Conservation (phyloP, 495 filamentous ascomycete species). For the Pseudotulostoma volvatum region DNA sequence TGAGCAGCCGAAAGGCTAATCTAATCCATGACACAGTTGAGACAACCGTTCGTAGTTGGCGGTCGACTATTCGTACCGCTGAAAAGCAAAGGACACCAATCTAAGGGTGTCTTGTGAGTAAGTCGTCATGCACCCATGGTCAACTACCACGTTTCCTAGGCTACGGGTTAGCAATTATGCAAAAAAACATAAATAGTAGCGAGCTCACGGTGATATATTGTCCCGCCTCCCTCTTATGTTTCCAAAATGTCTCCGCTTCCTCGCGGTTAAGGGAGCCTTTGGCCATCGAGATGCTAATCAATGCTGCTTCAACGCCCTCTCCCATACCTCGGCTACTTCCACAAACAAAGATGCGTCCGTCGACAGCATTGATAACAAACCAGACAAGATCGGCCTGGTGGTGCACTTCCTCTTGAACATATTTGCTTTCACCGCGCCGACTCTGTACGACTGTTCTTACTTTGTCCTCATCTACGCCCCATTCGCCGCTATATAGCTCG, state of each 20-base stretch:
- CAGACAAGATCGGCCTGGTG: constrained; percentile 89
- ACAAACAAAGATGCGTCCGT: constrained; percentile 90
- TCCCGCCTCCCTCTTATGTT: constrained; percentile 63
- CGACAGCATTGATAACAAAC: constrained; percentile 85
- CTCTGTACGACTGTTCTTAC: constrained; percentile 90
- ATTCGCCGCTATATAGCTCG: constrained; percentile 90
- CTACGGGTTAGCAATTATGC: constrained; percentile 3
- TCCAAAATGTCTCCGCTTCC: constrained; percentile 65
- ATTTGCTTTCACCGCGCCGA: constrained; percentile 56
- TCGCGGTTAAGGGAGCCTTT: constrained; percentile 60
- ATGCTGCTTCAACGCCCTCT: constrained; percentile 75
- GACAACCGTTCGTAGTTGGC: too few relatives aligned
- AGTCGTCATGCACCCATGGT: too few relatives aligned
- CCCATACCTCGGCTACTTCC: constrained; percentile 93
- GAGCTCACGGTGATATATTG: constrained; percentile 73
- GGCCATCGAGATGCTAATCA: constrained; percentile 64
- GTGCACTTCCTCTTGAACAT: constrained; percentile 75
- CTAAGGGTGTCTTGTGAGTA: too few relatives aligned
- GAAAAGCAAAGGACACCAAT: too few relatives aligned
- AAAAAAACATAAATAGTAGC: background rate
- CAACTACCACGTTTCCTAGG: constrained; percentile 17
- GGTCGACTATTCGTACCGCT: too few relatives aligned
- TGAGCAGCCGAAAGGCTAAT: too few relatives aligned
- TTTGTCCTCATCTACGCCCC: constrained; percentile 83
- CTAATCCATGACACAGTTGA: too few relatives aligned